A percentile compares a stretch with the other conserved stretches of the same genome.
Evolutionary conservation across 2,329 filamentous ascomycete species (phyloP).

Genomic region (Colletotrichum gloeosporioides): DNA sequence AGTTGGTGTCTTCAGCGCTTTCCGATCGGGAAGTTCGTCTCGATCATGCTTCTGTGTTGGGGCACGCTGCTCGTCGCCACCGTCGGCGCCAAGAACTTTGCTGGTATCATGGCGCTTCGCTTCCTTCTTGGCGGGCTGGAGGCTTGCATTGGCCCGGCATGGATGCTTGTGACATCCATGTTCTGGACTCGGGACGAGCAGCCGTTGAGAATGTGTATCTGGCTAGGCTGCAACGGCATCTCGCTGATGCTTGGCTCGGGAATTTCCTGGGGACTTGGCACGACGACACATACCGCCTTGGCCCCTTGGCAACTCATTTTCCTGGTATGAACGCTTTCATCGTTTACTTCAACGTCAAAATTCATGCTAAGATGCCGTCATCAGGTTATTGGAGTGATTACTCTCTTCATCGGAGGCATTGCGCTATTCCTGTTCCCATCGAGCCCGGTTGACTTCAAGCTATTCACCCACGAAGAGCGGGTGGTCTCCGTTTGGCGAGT

Average conservation of each 20-base stretch:
- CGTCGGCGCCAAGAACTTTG: conserved; percentile 23
- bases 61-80: not conserved
- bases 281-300: not conserved
- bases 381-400: not conserved
- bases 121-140: conserved; percentile 37
- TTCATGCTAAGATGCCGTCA: not conserved
- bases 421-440: not conserved
- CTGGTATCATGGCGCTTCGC: conserved; percentile 31
- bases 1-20: not conserved
- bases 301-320: not conserved
- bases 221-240: not conserved
- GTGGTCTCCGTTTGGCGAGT: not conserved
- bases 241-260: not conserved
- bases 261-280: not conserved
- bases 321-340: not conserved
- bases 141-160: conserved; percentile 32
- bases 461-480: not conserved
- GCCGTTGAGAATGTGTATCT: conserved; percentile 30
- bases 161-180: conserved; percentile 34
- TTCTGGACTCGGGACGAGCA: conserved; percentile 38
- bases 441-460: not conserved
- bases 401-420: not conserved
- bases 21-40: not conserved
- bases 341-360: not conserved
- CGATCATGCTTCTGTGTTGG: not conserved